phyloP scores from a whole-genome alignment of 1,139 yeast species.

The Taiozyma onychis region DNA sequence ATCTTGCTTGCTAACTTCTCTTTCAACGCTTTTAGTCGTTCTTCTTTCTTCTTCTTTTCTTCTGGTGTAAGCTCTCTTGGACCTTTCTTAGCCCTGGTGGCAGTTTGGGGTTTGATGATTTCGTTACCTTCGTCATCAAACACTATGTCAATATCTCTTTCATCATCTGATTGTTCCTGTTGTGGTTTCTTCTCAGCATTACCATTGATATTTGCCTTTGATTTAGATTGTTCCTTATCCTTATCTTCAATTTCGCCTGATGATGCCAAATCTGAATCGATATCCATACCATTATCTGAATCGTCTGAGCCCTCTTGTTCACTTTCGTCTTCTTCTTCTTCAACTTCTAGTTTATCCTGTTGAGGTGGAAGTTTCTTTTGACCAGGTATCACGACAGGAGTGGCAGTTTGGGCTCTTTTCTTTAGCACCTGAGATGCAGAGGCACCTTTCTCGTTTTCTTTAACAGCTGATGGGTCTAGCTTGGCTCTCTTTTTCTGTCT shows the following conservation, averaged over 20 bases:
- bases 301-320: conserved; percentile 13
- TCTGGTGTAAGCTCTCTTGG: conserved; percentile 17
- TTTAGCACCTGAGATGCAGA: conserved; percentile 67
- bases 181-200: background rate
- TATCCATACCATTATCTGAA: conserved; percentile 1
- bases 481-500: conserved; percentile 61
- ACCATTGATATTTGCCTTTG: conserved; percentile 3
- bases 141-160: conserved; percentile 41
- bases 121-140: conserved; percentile 81
- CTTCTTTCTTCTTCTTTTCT: conserved; percentile 33
- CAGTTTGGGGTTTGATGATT: conserved; percentile 19
- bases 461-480: conserved; percentile 61
- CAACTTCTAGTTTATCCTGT: conserved; percentile 5
- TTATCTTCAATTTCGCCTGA: conserved; percentile 1
- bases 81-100: conserved; percentile 6
- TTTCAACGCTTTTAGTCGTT: conserved; percentile 50
- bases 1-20: conserved; percentile 72
- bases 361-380: conserved; percentile 28
- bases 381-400: conserved; percentile 55
- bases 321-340: conserved; percentile 15
- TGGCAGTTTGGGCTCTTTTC: conserved; percentile 50
- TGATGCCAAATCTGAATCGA: background rate
- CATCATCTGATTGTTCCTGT: conserved; percentile 14
- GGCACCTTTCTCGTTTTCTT: conserved; percentile 37
- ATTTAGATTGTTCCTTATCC: conserved; percentile 10